A percentile compares a stretch with the other conserved stretches of the same genome.
phyloP scores from a whole-genome alignment of 2,329 filamentous ascomycete genomes.

The Exophiala bonariae region DNA sequence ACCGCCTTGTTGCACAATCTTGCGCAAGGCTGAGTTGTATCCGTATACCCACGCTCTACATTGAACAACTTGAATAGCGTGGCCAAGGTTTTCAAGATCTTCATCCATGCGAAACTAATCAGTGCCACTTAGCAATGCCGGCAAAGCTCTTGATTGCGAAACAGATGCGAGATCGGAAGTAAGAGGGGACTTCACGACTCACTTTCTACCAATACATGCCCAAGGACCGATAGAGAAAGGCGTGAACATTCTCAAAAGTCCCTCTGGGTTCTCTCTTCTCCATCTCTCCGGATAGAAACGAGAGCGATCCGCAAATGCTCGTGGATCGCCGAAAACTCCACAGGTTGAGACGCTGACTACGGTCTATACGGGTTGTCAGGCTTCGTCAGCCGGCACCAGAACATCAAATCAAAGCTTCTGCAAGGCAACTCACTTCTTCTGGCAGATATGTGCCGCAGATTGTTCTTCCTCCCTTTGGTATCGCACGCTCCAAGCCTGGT shows the following conservation, averaged over 20 bases:
- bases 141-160: not conserved
- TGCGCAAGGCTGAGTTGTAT: not conserved
- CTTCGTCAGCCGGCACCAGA: not conserved
- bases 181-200: too few relatives aligned
- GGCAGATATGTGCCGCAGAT: not conserved
- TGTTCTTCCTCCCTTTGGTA: not conserved
- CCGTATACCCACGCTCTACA: not conserved
- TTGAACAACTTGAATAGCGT: not conserved
- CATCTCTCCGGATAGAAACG: not conserved
- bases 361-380: not conserved
- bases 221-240: not conserved
- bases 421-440: not conserved
- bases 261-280: not conserved
- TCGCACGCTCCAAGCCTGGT: not conserved
- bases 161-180: too few relatives aligned
- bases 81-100: not conserved
- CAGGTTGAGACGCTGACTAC: not conserved
- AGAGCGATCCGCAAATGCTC: not conserved
- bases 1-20: not conserved
- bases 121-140: not conserved
- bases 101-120: not conserved
- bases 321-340: not conserved
- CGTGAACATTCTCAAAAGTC: not conserved
- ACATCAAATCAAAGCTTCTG: not conserved
- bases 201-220: not conserved